Base-by-base conservation (phyloP, 176 grass and related monocot species). In the Aegilops umbellulata region DNA sequence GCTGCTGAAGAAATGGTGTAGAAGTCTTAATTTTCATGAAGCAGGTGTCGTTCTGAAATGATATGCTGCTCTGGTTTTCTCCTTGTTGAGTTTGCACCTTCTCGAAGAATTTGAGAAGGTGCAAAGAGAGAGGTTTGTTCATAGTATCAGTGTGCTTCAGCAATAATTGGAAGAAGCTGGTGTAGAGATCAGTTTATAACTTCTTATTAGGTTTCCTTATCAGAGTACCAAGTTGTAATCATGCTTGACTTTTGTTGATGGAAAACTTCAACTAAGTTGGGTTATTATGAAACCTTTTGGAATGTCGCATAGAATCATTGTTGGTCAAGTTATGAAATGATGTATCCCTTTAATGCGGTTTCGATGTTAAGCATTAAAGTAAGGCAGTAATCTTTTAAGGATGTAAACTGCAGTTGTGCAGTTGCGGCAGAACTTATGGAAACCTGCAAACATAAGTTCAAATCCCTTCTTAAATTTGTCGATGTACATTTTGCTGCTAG, bases 1-100 rank as follows among this genome's bases (percentile, higher is more conserved):
- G 19, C 36, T 66, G 72, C 72, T 77, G 58, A 87, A 78, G 53
- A 74, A 74, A 83, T 38, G 60, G 10, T 75, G 80, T 84, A 84
- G 75, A 60, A 11, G 25, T 69, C 8, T 68, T 32, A 22, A 60
- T 83, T 87, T 80, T 87, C 67, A 60, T 36, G 5, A 49, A 79
- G 80, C 79, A 83, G 22, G n/a, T 32, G 77, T 78, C 24, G 35
- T 42, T 70, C 15, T 22, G 49, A 69, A 60, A 38, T 23, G 49
- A 30, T 24, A 24, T 15, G 8, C 60, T 81, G 80, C 85, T 51
- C 60, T 76, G 23, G 22, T 26, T 39, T n/a, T 35, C 61, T 26
- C 57, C 16, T 23, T 47, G 4, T 30, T 53, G 41, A 65, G 26
- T 80, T 22, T 60, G 67, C 75, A 87, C 60, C 65, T 87, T 57